Evolutionary conservation across 768 basidiomycete species (phyloP).

Genomic region (Gyrodon lividus): DNA sequence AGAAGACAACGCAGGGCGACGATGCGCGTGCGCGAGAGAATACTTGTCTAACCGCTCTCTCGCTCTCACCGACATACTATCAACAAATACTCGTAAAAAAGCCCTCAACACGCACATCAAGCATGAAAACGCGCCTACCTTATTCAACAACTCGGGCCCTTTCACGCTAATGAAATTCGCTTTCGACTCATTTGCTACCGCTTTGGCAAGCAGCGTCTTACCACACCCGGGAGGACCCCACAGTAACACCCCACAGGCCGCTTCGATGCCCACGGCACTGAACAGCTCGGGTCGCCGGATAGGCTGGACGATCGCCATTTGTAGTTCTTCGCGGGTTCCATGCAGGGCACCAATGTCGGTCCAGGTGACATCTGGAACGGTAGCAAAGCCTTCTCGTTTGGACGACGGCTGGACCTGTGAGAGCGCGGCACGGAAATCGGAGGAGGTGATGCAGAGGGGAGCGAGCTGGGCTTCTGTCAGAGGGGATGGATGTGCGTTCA

Average conservation of each 20-base stretch:
- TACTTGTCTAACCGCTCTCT: conserved; percentile 90
- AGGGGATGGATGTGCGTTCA: conserved; percentile 81
- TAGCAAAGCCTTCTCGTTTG: conserved; percentile 96
- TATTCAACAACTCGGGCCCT: conserved; percentile 95
- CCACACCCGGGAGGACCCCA: conserved; percentile 99
- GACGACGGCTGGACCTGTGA: conserved; percentile 92
- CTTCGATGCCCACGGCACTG: conserved; percentile 82
- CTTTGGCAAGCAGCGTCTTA: conserved; percentile 96
- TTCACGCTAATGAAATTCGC: conserved; percentile 99
- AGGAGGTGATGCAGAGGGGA: conserved; percentile 75
- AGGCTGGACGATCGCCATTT: conserved; percentile 97
- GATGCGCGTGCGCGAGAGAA: conserved; percentile 93
- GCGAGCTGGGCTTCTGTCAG: conserved; percentile 76
- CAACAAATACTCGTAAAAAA: neutral
- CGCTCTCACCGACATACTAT: conserved; percentile 97
- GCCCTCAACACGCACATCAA: neutral
- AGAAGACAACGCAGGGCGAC: conserved; percentile 92
- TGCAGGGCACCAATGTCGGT: conserved; percentile 92
- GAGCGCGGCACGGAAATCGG: conserved; percentile 82
- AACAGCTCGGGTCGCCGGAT: conserved; percentile 90
- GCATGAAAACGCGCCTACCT: conserved; percentile 48
- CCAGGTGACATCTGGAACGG: conserved; percentile 95
- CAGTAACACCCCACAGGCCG: conserved; percentile 90
- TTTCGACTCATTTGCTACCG: conserved; percentile 92
- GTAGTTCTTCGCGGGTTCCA: conserved; percentile 81